These are phyloP conservation scores for Fusarium concolor DNA, from an alignment of 2,329 filamentous ascomycete genomes.

Conservation along the genomic window DNA sequence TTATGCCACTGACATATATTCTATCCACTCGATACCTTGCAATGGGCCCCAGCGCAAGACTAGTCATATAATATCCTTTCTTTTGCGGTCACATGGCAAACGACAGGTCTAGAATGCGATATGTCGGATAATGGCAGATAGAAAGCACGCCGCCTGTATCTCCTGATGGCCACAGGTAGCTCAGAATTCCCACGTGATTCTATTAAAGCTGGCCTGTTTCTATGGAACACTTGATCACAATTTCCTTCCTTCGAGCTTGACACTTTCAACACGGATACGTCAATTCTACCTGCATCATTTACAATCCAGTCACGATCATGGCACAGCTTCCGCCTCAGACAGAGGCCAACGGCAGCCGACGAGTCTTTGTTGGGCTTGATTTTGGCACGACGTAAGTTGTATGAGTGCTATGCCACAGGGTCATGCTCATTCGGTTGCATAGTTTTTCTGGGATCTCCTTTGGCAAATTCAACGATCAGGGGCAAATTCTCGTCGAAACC, in stretches of 20 bases:
- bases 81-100: background rate
- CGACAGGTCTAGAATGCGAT: background rate
- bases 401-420: rapidly evolving
- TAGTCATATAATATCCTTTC: background rate
- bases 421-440: background rate
- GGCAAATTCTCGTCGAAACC: rapidly evolving
- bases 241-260: background rate
- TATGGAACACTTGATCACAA: too few relatives aligned
- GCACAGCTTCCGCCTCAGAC: too few relatives aligned
- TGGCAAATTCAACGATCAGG: rapidly evolving
- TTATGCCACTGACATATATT: background rate
- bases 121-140: background rate
- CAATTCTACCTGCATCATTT: too few relatives aligned
- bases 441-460: background rate
- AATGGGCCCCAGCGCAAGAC: too few relatives aligned
- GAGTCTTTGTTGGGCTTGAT: background rate
- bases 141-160: too few relatives aligned
- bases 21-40: too few relatives aligned
- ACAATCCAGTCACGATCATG: too few relatives aligned
- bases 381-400: constrained; percentile 10
- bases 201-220: background rate
- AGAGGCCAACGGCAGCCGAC: background rate
- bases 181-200: background rate
- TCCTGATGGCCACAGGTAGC: too few relatives aligned
- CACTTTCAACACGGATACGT: too few relatives aligned